A percentile compares a stretch with the other conserved stretches of the same genome.
These are phyloP conservation scores for Mortierella hygrophila DNA, from an alignment of 192 early-diverging fungal genomes.

Conservation along the genomic window DNA sequence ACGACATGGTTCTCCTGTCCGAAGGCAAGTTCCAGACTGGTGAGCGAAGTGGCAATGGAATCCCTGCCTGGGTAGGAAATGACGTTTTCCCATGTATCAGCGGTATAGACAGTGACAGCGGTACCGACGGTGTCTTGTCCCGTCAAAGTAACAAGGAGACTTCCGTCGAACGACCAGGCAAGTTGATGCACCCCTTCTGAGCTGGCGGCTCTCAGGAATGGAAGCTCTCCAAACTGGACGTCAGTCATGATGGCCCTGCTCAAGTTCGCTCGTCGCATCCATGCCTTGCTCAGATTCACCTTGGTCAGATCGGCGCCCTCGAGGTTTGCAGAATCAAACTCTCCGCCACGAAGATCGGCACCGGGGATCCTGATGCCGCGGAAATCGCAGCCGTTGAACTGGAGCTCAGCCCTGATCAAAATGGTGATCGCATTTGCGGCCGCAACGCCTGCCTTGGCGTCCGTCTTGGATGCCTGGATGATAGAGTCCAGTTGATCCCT, in stretches of 20 bases:
- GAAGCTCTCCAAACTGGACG: constrained; percentile 10
- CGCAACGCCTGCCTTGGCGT: background rate
- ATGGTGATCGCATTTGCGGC: constrained; percentile 18
- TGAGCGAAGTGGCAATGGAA: background rate
- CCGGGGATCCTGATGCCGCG: constrained; percentile 15
- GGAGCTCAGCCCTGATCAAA: background rate
- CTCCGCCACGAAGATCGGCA: constrained; percentile 8
- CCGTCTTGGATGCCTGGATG: background rate
- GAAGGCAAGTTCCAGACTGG: background rate
- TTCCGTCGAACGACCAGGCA: background rate
- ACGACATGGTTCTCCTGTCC: background rate
- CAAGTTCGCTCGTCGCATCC: constrained; percentile 8
- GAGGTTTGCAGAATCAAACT: constrained; percentile 13
- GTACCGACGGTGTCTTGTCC: background rate
- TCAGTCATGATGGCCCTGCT: constrained; percentile 10
- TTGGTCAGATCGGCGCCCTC: constrained; percentile 16
- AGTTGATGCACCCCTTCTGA: background rate
- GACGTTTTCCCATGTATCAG: background rate
- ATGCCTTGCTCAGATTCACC: background rate
- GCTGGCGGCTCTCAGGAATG: background rate
- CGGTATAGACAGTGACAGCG: background rate
- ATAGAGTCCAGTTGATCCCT: background rate
- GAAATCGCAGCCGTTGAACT: constrained; percentile 6
- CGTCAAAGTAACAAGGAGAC: background rate
- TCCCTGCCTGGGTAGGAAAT: background rate